Conservation (phyloP, 1,139 yeast species). For the Tardiomyces digboiensis region DNA sequence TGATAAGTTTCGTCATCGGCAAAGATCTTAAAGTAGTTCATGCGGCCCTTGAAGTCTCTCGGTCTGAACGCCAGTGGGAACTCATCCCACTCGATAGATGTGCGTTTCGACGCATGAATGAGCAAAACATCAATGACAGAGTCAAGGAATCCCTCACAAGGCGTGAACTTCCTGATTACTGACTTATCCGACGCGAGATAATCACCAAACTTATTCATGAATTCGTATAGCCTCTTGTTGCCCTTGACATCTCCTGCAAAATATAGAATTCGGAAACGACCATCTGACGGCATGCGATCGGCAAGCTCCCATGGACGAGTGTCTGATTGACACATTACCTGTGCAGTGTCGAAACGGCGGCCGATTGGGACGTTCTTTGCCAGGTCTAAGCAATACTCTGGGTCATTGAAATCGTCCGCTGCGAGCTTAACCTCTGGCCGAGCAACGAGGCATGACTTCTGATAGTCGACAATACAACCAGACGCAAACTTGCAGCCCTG, state of each 20-base stretch:
- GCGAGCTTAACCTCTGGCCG: constrained; percentile 6
- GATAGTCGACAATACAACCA: constrained; percentile 28
- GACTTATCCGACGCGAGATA: constrained; percentile 12
- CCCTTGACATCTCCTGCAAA: constrained; percentile 22
- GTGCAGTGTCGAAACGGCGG: constrained; percentile 21
- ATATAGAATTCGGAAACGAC: constrained; percentile 23
- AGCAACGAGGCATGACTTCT: constrained; percentile 14
- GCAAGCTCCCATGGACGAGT: constrained; percentile 22
- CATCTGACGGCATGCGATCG: constrained; percentile 23
- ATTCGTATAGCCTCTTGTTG: constrained; percentile 8
- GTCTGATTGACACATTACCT: constrained; percentile 22
- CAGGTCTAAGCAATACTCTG: constrained; percentile 6
- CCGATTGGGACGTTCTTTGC: constrained; percentile 26
- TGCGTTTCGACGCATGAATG: constrained; percentile 19
- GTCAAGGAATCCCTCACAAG: constrained; percentile 18
- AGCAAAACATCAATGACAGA: constrained; percentile 24
- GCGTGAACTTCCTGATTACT: constrained; percentile 21
- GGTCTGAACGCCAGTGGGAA: constrained; percentile 26
- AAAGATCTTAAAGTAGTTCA: constrained; percentile 27
- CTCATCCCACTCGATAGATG: constrained; percentile 20
- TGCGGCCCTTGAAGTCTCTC: constrained; percentile 21
- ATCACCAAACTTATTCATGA: constrained; percentile 13
- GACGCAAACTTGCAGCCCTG: constrained; percentile 28
- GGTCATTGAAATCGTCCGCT: constrained; percentile 1
- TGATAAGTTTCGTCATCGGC: constrained; percentile 21